Evolutionary conservation across 2,329 filamentous ascomycete species (phyloP).

Genomic region (Stachybotrys chlorohalonatus): DNA sequence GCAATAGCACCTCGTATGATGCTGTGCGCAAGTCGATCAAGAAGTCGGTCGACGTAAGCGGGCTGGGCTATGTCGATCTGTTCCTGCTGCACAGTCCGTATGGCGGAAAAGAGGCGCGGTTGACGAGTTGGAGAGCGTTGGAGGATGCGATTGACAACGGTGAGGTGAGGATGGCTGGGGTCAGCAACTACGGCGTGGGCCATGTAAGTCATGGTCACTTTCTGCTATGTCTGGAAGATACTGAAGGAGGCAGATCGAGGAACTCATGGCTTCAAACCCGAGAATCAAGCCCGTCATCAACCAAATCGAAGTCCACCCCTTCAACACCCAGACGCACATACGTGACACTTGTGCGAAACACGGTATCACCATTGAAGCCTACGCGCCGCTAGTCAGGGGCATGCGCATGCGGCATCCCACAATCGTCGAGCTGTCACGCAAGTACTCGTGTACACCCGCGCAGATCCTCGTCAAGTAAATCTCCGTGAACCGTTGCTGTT

Average conservation of each 20-base stretch:
- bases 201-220: conserved; percentile 44
- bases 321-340: conserved; percentile 65
- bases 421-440: conserved; percentile 52
- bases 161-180: conserved; percentile 40
- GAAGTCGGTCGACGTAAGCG: conserved; percentile 53
- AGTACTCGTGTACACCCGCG: conserved; percentile 61
- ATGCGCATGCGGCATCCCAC: conserved; percentile 60
- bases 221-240: background rate
- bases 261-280: conserved; percentile 55
- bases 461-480: conserved; percentile 57
- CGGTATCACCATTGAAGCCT: conserved; percentile 66
- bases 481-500: background rate
- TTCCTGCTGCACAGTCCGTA: conserved; percentile 76
- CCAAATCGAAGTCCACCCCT: conserved; percentile 75
- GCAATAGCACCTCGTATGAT: conserved; percentile 56
- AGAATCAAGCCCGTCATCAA: conserved; percentile 61
- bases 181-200: conserved; percentile 50
- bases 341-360: conserved; percentile 56
- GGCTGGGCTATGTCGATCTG: conserved; percentile 67
- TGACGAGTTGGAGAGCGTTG: conserved; percentile 67
- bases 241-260: conserved; percentile 44
- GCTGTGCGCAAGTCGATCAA: conserved; percentile 57
- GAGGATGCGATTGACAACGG: conserved; percentile 67
- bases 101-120: conserved; percentile 57
- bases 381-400: conserved; percentile 66